Evolutionary conservation across 441 rosid species (phyloP).

Genomic region (Omphalea diandra): DNA sequence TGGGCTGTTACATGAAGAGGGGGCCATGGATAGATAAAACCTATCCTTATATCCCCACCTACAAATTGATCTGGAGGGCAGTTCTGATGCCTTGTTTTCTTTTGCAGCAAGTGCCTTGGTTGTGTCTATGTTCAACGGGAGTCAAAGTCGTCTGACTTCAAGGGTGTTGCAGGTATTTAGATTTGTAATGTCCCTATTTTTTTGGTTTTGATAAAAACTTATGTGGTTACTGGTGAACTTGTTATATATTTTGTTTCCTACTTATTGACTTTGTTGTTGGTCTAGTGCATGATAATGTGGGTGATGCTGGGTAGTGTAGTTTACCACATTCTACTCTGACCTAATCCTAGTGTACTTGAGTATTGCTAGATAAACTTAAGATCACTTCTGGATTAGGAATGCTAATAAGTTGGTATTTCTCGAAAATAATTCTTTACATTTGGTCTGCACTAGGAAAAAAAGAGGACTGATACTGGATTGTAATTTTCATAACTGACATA

Average conservation of each 20-base stretch:
- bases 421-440: neutral
- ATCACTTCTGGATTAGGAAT: neutral
- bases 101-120: constrained; percentile 94
- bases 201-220: constrained; percentile 13
- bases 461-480: neutral
- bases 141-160: constrained; percentile 88
- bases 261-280: neutral
- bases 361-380: neutral
- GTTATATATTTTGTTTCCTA: neutral
- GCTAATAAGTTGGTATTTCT: neutral
- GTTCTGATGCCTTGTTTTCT: constrained; percentile 26
- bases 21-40: neutral
- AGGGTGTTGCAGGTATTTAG: constrained; percentile 89
- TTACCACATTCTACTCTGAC: constrained; percentile 10
- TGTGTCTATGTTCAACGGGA: constrained; percentile 96
- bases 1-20: neutral
- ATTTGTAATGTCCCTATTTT: constrained; percentile 4
- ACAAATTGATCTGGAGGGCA: neutral
- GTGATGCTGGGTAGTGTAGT: constrained; percentile 1
- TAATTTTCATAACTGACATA: neutral
- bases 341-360: neutral
- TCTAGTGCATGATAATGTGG: neutral
- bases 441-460: neutral
- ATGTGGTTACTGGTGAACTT: neutral
- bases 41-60: neutral